phyloP scores from a whole-genome alignment of 106 monocot genomes.

The Dendrobium catenatum region DNA sequence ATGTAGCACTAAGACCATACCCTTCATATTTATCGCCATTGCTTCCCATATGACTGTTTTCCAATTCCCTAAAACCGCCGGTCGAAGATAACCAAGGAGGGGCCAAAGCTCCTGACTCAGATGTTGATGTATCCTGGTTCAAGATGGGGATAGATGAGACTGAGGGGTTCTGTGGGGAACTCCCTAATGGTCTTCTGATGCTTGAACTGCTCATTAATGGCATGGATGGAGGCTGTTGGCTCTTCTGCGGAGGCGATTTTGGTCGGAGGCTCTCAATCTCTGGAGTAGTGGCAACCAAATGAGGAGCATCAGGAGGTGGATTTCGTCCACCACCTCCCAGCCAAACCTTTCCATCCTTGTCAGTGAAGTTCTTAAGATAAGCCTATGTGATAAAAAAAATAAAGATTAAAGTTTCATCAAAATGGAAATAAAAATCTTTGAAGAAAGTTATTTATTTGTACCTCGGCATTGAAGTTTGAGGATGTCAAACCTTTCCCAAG shows the following conservation, averaged over 20 bases:
- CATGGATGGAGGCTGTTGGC: conserved; percentile 51
- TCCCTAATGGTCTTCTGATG: conserved; percentile 46
- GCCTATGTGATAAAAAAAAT: conserved; percentile 23
- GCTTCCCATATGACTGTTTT: conserved; percentile 10
- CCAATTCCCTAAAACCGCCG: conserved; percentile 22
- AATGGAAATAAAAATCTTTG: not conserved
- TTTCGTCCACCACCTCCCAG: conserved; percentile 89
- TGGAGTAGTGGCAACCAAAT: conserved; percentile 80
- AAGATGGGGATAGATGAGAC: conserved; percentile 12
- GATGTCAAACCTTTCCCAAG: conserved; percentile 82
- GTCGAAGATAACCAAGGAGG: conserved; percentile 32
- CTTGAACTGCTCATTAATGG: conserved; percentile 39
- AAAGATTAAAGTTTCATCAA: not conserved
- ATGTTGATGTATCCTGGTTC: conserved; percentile 23
- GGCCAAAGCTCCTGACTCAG: conserved; percentile 19
- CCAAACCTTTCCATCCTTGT: conserved; percentile 97
- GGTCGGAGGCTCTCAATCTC: conserved; percentile 87
- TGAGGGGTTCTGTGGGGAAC: conserved; percentile 52
- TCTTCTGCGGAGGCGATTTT: conserved; percentile 78
- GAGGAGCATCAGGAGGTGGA: conserved; percentile 88
- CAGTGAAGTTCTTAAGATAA: conserved; percentile 60
- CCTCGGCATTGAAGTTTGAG: conserved; percentile 90
- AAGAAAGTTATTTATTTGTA: conserved; percentile 16
- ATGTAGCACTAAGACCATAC: conserved; percentile 22
- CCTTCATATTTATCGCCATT: conserved; percentile 40